Conservation (phyloP, 371 early-diverging fungal species). For the Mortierella sp. region DNA sequence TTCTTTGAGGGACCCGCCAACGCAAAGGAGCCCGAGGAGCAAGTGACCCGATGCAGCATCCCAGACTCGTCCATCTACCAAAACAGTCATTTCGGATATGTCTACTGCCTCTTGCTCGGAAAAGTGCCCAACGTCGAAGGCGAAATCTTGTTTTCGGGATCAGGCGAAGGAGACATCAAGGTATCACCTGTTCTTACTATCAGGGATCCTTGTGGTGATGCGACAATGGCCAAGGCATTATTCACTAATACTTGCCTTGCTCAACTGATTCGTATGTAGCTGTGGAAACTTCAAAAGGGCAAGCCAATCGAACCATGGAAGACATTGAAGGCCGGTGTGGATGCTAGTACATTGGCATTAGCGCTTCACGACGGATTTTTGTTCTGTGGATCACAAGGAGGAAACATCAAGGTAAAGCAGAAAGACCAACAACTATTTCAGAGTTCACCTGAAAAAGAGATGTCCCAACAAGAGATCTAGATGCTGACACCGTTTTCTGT, state of each 20-base stretch:
- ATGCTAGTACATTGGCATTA: slow-evolving; percentile 73
- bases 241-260: neutral
- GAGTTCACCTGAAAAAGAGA: neutral
- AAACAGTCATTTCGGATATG: slow-evolving; percentile 84
- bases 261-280: slow-evolving; percentile 59
- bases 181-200: slow-evolving; percentile 33
- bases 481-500: neutral
- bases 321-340: slow-evolving; percentile 66
- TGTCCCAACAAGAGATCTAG: neutral
- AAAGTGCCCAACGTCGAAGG: slow-evolving; percentile 67
- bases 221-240: too few relatives aligned
- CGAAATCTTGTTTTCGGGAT: slow-evolving; percentile 76
- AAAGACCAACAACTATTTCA: neutral
- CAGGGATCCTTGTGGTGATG: neutral
- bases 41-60: slow-evolving; percentile 67
- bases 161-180: slow-evolving; percentile 82
- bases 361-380: slow-evolving; percentile 79
- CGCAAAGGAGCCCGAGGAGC: slow-evolving; percentile 53
- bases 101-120: slow-evolving; percentile 75
- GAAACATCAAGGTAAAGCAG: slow-evolving; percentile 68
- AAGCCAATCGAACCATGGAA: slow-evolving; percentile 58
- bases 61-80: slow-evolving; percentile 66
- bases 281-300: slow-evolving; percentile 68
- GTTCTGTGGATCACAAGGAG: slow-evolving; percentile 87
- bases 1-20: slow-evolving; percentile 57